Base-by-base conservation (phyloP, 768 basidiomycete species). In the Lentinula edodes region DNA sequence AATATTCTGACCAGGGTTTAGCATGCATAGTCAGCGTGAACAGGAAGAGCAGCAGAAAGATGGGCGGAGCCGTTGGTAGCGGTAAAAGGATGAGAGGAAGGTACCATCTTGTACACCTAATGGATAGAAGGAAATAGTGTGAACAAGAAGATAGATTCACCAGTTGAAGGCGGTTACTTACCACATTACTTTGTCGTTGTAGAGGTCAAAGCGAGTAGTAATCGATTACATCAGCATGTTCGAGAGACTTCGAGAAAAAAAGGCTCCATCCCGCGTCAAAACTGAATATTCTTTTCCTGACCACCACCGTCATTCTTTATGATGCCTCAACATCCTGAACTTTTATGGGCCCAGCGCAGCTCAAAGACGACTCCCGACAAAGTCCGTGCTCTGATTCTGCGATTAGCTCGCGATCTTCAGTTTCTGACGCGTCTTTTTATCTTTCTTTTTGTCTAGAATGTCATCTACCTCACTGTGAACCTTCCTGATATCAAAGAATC, bases 291-390 rank as follows among this genome's bases (percentile, higher is more conserved):
- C 58, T 54, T 65, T 54, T 65, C 58, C 63, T 61, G 59, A 60
- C 58, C 61, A 58, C 52, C 53, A 48, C 38, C 64, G 38, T 15
- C 35, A 63, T 64, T 61, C 68, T 54, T 63, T 68, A 72, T 67
- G 51, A 82, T 82, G 80, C 66, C 78, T 13, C 16, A 61, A 65
- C 92, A 93, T 74, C 95, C 95, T 41, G 94, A 97, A 76, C 80
- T 96, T 39, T 82, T 95, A 2, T 98, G 95, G 94, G 95, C 96
- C 51, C 95, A 98, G 76, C 86, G 96, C 67, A 92, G 89, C 79
- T 90, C 86, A 43, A 81, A 74, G 15, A 68, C 78, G 10, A 82
- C 78, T 13, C 78, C 84, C 36, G 80, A 79, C 52, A 95, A 95
- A 80, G 95, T 91, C 51, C 45, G 72, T 65, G 46, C 35, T 61